phyloP scores from a whole-genome alignment of 2,329 filamentous ascomycete species.

The Lecanosticta acicola region DNA sequence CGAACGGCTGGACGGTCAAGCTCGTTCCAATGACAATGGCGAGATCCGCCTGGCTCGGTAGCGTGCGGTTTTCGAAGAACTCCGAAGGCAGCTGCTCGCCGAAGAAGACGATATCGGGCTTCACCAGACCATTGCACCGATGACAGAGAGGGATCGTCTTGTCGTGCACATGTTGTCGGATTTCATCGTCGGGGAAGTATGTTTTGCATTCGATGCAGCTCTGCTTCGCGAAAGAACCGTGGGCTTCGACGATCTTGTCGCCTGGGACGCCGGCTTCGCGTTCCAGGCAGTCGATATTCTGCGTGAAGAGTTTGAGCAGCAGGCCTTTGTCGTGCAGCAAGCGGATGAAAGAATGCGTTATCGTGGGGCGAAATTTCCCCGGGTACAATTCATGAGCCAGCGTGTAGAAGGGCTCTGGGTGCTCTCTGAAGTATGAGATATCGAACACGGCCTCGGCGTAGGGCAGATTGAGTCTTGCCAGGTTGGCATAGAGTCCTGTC shows the following conservation, averaged over 20 bases:
- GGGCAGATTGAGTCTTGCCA: constrained; percentile 77
- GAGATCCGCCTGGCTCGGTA: constrained; percentile 63
- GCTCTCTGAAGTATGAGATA: constrained; percentile 76
- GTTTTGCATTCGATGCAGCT: constrained; percentile 82
- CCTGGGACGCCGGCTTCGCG: constrained; percentile 75
- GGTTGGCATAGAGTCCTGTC: constrained; percentile 89
- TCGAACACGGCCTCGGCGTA: constrained; percentile 93
- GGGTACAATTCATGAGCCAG: constrained; percentile 90
- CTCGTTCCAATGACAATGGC: constrained; percentile 86
- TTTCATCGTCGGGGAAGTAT: constrained; percentile 65
- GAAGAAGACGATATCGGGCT: constrained; percentile 94
- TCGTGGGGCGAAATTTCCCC: constrained; percentile 78
- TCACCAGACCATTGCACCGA: constrained; percentile 71
- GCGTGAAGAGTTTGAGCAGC: constrained; percentile 83
- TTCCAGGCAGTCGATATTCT: constrained; percentile 97
- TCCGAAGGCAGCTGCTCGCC: constrained; percentile 64
- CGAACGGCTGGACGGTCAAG: constrained; percentile 82
- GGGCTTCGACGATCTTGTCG: constrained; percentile 82
- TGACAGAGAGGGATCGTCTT: constrained; percentile 67
- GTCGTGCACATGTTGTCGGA: constrained; percentile 62
- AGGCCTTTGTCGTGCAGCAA: constrained; percentile 74
- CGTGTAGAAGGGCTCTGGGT: constrained; percentile 86
- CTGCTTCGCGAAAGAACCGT: constrained; percentile 89
- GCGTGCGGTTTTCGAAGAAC: constrained; percentile 57
- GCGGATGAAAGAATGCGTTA: constrained; percentile 83